A percentile compares a stretch with the other conserved stretches of the same genome.
These are phyloP conservation scores for Phylloboletellus chloephorus DNA, from an alignment of 1,284 basidiomycete species.

Conservation along the genomic window DNA sequence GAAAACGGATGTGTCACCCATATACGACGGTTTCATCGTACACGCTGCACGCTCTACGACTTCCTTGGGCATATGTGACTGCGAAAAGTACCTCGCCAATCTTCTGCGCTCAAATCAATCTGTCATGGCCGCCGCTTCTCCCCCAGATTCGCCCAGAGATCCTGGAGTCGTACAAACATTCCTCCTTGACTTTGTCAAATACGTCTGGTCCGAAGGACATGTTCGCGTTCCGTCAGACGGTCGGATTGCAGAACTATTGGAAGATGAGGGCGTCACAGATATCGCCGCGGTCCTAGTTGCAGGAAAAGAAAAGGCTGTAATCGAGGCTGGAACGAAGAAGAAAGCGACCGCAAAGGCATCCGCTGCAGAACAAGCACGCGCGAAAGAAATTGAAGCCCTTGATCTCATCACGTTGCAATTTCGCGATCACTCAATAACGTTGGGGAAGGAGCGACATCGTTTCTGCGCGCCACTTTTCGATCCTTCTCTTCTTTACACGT, in stretches of 20 bases:
- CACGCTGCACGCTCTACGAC: conserved; percentile 56
- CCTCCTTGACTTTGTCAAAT: conserved; percentile 54
- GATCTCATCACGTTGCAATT: conserved; percentile 77
- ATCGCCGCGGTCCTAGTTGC: conserved; percentile 79
- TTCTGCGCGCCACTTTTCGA: conserved; percentile 90
- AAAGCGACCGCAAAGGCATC: conserved; percentile 69
- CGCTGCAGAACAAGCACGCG: conserved; percentile 74
- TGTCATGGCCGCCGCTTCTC: conserved; percentile 59
- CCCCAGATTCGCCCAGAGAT: conserved; percentile 43
- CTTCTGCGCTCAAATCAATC: conserved; percentile 63
- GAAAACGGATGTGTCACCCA: conserved; percentile 71
- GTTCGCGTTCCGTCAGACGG: conserved; percentile 70
- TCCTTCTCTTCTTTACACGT: conserved; percentile 47
- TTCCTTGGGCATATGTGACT: conserved; percentile 67
- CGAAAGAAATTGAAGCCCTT: conserved; percentile 73
- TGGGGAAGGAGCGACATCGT: conserved; percentile 85
- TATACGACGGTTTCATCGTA: conserved; percentile 74
- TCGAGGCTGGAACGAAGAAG: conserved; percentile 76
- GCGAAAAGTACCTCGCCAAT: conserved; percentile 70
- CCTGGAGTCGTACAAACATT: conserved; percentile 43
- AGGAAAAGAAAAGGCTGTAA: conserved; percentile 75
- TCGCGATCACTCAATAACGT: conserved; percentile 61
- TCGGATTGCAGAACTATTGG: conserved; percentile 52
- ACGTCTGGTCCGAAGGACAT: conserved; percentile 56
- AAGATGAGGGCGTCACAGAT: conserved; percentile 84